These are phyloP conservation scores for Kazachstania sp. DNA, from an alignment of 1,139 yeast species.

Conservation along the genomic window DNA sequence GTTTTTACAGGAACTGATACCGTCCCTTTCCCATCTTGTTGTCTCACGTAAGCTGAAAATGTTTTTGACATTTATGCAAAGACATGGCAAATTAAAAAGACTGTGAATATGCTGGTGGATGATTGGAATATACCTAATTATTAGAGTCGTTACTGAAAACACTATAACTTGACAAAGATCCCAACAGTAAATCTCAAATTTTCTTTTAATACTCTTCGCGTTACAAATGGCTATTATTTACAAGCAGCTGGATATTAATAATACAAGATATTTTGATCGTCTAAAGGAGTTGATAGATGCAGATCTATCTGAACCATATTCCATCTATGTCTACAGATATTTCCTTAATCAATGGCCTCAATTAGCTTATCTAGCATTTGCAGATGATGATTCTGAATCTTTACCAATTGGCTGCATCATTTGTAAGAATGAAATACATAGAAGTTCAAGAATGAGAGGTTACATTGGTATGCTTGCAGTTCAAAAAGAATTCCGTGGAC, in stretches of 20 bases:
- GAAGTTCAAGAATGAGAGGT: conserved; percentile 65
- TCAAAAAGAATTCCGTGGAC: conserved; percentile 58
- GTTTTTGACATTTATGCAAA: too few species aligned
- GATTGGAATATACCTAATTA: too few species aligned
- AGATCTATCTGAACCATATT: conserved; percentile 66
- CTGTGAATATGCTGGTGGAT: too few species aligned
- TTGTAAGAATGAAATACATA: conserved; percentile 74
- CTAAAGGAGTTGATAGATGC: conserved; percentile 43
- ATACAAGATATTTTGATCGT: conserved; percentile 27
- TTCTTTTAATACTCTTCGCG: neutral
- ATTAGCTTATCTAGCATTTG: conserved; percentile 44
- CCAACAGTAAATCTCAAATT: neutral
- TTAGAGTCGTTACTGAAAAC: too few species aligned
- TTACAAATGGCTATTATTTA: conserved; percentile 17
- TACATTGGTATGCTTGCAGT: conserved; percentile 96
- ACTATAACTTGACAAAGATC: too few species aligned
- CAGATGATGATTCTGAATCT: conserved; percentile 23
- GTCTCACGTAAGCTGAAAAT: too few species aligned
- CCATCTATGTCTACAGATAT: conserved; percentile 61
- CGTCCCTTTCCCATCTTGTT: too few species aligned
- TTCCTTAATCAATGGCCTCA: conserved; percentile 66
- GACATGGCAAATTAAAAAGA: too few species aligned
- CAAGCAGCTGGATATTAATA: conserved; percentile 21
- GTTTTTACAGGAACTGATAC: too few species aligned
- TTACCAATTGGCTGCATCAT: conserved; percentile 71